Percentiles rank a stretch among this genome's conserved stretches.
phyloP scores from a whole-genome alignment of 2,329 filamentous ascomycete species.

The Sordariomycetes sp. region DNA sequence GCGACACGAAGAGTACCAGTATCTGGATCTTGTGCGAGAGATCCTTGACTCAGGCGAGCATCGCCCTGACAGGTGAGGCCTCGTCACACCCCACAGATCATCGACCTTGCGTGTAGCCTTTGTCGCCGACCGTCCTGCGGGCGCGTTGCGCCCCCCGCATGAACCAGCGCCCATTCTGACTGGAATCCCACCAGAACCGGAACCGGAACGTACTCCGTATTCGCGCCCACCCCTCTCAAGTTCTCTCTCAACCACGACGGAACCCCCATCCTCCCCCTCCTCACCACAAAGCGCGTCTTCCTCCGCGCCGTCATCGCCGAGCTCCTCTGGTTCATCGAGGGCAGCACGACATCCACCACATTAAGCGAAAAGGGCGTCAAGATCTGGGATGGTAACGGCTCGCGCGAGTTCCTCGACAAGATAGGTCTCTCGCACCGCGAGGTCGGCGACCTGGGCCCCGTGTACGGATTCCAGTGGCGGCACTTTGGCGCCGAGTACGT shows the following conservation, averaged over 20 bases:
- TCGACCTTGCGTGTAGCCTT: background rate
- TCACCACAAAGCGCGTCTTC: conserved; percentile 97
- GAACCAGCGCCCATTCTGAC: background rate
- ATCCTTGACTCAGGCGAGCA: conserved; percentile 78
- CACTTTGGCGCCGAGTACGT: conserved; percentile 91
- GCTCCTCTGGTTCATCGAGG: conserved; percentile 89
- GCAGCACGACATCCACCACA: conserved; percentile 64
- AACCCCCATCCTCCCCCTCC: conserved; percentile 66
- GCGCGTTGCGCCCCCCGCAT: background rate
- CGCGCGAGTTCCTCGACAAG: conserved; percentile 76
- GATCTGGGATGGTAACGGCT: conserved; percentile 98
- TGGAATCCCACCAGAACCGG: conserved; percentile 50
- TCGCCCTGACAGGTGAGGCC: conserved; percentile 63
- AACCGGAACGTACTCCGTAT: conserved; percentile 82
- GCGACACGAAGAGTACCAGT: conserved; percentile 80
- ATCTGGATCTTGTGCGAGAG: conserved; percentile 75
- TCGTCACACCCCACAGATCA: conserved; percentile 1
- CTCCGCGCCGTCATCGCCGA: conserved; percentile 80
- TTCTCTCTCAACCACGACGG: conserved; percentile 62
- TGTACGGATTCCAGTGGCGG: conserved; percentile 98
- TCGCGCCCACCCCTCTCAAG: conserved; percentile 74
- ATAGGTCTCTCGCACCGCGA: conserved; percentile 71
- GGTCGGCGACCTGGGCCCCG: conserved; percentile 82
- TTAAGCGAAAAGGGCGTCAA: conserved; percentile 74
- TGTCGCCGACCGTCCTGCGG: background rate